A percentile compares a stretch with the other conserved stretches of the same genome.
Evolutionary conservation across 2,329 filamentous ascomycete species (phyloP).

Genomic region (Colletotrichum gloeosporioides): DNA sequence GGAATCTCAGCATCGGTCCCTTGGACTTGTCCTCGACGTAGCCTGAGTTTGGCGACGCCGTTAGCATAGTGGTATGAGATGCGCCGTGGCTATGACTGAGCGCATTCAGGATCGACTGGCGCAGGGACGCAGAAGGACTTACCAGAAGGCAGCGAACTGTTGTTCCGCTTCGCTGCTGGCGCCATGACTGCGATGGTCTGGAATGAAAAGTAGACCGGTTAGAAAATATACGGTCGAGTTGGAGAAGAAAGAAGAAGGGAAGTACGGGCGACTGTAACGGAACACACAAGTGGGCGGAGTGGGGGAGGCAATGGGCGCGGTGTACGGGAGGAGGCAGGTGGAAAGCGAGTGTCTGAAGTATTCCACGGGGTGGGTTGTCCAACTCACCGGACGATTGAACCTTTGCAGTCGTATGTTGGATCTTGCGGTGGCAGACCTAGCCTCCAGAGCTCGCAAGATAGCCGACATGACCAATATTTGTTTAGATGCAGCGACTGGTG

Average conservation of each 20-base stretch:
- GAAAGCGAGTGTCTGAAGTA: not conserved
- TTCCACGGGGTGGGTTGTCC: not conserved
- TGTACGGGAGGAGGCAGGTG: not conserved
- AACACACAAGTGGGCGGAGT: not conserved
- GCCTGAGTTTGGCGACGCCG: slow-evolving; percentile 47
- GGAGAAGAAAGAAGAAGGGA: not conserved
- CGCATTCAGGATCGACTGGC: not conserved
- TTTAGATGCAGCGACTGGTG: not conserved
- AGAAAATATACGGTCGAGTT: not conserved
- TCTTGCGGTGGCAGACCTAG: slow-evolving; percentile 22
- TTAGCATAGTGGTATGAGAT: not conserved
- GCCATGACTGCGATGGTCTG: slow-evolving; percentile 51
- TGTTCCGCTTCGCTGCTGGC: slow-evolving; percentile 56
- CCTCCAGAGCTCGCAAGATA: slow-evolving; percentile 23
- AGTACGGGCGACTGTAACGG: not conserved
- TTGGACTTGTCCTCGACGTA: slow-evolving; percentile 83
- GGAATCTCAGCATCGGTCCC: slow-evolving; percentile 82
- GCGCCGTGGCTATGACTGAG: not conserved
- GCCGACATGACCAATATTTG: slow-evolving; percentile 23
- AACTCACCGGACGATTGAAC: slow-evolving; percentile 11
- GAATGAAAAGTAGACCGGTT: not conserved
- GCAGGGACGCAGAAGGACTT: slow-evolving; percentile 22
- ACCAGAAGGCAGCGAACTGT: slow-evolving; percentile 63
- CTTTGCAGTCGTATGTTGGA: not conserved
- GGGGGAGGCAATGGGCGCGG: not conserved